A percentile compares a stretch with the other conserved stretches of the same genome.
phyloP scores from a whole-genome alignment of 1,139 yeast species.

The Lodderomyces oxycetoniae region DNA sequence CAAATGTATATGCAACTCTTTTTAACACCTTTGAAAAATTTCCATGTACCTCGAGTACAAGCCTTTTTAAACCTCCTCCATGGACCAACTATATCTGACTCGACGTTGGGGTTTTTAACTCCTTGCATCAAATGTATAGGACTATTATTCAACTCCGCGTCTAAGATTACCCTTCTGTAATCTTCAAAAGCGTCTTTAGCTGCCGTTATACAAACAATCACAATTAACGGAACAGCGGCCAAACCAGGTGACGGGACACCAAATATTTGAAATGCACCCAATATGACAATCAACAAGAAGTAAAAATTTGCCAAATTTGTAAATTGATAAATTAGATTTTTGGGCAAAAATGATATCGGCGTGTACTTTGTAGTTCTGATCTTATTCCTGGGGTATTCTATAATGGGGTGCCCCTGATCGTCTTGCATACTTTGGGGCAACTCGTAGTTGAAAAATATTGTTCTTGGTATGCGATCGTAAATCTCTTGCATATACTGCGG shows the following conservation, averaged over 20 bases:
- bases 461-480: slow-evolving; percentile 33
- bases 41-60: slow-evolving; percentile 24
- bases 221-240: slow-evolving; percentile 91
- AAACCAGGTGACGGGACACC: slow-evolving; percentile 90
- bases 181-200: slow-evolving; percentile 93
- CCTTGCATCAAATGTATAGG: slow-evolving; percentile 74
- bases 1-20: slow-evolving; percentile 24
- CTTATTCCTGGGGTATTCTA: slow-evolving; percentile 73
- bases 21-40: slow-evolving; percentile 19
- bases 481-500: slow-evolving; percentile 35
- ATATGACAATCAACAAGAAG: slow-evolving; percentile 73
- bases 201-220: slow-evolving; percentile 83
- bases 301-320: slow-evolving; percentile 86
- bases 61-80: slow-evolving; percentile 65
- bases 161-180: slow-evolving; percentile 75
- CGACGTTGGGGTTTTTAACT: slow-evolving; percentile 69
- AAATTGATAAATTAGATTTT: slow-evolving; percentile 75
- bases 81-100: slow-evolving; percentile 54
- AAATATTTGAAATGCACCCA: slow-evolving; percentile 84
- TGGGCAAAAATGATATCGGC: slow-evolving; percentile 82
- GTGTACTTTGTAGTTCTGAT: slow-evolving; percentile 95
- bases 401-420: slow-evolving; percentile 52
- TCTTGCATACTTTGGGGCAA: slow-evolving; percentile 30
- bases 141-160: slow-evolving; percentile 82
- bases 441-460: slow-evolving; percentile 34